Base-by-base conservation (phyloP, 495 filamentous ascomycete species). In the Letharia columbiana region DNA sequence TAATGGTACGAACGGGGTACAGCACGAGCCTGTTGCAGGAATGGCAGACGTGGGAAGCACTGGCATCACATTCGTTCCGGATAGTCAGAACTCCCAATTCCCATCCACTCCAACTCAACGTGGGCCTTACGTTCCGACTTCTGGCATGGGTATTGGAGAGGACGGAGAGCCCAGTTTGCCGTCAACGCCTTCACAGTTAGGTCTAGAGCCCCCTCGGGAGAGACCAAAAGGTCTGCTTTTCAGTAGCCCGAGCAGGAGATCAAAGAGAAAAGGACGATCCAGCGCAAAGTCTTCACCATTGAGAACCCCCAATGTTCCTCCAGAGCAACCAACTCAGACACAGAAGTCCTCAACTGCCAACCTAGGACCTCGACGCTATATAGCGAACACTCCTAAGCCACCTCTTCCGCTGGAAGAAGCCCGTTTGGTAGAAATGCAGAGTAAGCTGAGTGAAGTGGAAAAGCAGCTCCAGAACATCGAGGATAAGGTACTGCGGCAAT, bases 81-180 rank as follows among this genome's bases (percentile, higher is more conserved):
- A 33, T 45, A 50, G 42, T 18, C 52, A 59, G 20, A 50, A 39
- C 12, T 17, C 37, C 12, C 39, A 65, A 8, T 4, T 50, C 20
- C 54, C 56, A 2, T 65, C 63, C 47, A 60, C 54, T 18, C 63
- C 54, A 18, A 60, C 28, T 20, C 63, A 65, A 59, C 33, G 18
- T 47, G 42, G 20, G 8, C 41, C 39, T n/a, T 9, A 33, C 28
- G 28, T 56, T 60, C 52, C 54, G 23, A 18, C 6, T 4, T 65
- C 41, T 13, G 63, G 63, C 9, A 65, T 65, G 56, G 42, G 54
- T 28, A n/a, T 65, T 11, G 45, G 41, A 13, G 71, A 73, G 60
- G 54, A 54, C 31, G 77, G 79, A 23, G 88, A 91, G 68, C 88
- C 87, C 12, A 86, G 89, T 45, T 77, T 91, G 33, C 89, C 88